Base-by-base conservation (phyloP, 2,329 filamentous ascomycete species). In the Sporothrix brasiliensis region DNA sequence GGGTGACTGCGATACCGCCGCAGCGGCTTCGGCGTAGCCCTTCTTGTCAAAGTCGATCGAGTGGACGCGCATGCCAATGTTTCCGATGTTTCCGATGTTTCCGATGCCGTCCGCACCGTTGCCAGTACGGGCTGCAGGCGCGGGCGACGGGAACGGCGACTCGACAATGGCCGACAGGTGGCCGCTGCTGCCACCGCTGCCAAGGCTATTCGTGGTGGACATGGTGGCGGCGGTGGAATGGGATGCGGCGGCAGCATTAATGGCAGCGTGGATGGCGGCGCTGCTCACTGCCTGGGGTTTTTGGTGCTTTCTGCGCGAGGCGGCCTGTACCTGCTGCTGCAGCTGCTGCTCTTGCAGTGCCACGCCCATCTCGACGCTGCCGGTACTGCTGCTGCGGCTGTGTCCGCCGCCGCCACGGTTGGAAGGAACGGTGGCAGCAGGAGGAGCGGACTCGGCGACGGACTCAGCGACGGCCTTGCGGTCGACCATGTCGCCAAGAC, bases 111-210 rank as follows among this genome's bases (percentile, higher is more conserved):
- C 44, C 44, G 14, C 5, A 0, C 54, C 39, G 39, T 30, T 47
- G 41, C 41, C 41, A 11, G 10, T 47, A 16, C 5, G 47, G 41
- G 44, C 52, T 9, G 9, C 39, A 7, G 49, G 27, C 7, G 60
- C 53, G n/a, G 70, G 67, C 13, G 74, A 72, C 9, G 68, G 58
- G 56, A 66, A 74, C 54, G 75, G 75, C 49, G 76, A 78, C 52
- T 77, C 76, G 34, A 73, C 72, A 52, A 72, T 73, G 65, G 72
- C 66, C 19, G 72, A 52, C 54, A 71, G n/a, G 34, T 30, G 56
- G 30, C 47, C 52, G 39, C 39, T 70, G 56, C 56, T 63, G 30
- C 56, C 50, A 24, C 41, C 44, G 3, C 21, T 44, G 21, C 54
- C 56, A 2, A 39, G 21, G 9, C 54, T 27, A 21, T 19, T 67